Percentiles rank a stretch among this genome's conserved stretches.
Conservation (phyloP, 2,329 filamentous ascomycete species). For the Penicillium occitanis region DNA sequence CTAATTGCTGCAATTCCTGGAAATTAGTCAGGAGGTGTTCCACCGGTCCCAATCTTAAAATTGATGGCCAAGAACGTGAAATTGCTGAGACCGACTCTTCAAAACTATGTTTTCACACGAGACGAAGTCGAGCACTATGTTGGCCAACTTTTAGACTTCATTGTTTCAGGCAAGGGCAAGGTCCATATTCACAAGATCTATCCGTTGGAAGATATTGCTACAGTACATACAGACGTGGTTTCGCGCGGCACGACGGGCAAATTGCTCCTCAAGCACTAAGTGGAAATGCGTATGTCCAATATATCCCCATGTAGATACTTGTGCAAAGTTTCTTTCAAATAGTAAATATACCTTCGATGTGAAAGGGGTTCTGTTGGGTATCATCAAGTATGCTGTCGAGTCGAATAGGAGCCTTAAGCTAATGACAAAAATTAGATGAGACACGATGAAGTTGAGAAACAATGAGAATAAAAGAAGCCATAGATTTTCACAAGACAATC, state of each 20-base stretch:
- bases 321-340: not conserved
- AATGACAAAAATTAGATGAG: not conserved
- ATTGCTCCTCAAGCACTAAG: not conserved
- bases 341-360: not conserved
- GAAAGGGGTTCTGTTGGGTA: not conserved
- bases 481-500: not conserved
- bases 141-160: not conserved
- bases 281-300: not conserved
- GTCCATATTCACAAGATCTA: conserved; percentile 1
- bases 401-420: not conserved
- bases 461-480: not conserved
- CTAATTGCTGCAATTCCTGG: not conserved
- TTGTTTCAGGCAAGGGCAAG: not conserved
- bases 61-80: conserved; percentile 5
- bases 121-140: not conserved
- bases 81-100: not conserved
- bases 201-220: not conserved
- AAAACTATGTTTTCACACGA: not conserved
- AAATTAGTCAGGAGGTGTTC: not conserved
- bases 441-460: not conserved
- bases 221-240: not conserved
- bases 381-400: not conserved
- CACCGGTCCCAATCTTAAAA: not conserved
- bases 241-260: not conserved
- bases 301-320: not conserved